A percentile compares a stretch with the other conserved stretches of the same genome.
These are phyloP conservation scores for Stachybotrys chlorohalonatus DNA, from an alignment of 2,329 filamentous ascomycete species.

Conservation along the genomic window DNA sequence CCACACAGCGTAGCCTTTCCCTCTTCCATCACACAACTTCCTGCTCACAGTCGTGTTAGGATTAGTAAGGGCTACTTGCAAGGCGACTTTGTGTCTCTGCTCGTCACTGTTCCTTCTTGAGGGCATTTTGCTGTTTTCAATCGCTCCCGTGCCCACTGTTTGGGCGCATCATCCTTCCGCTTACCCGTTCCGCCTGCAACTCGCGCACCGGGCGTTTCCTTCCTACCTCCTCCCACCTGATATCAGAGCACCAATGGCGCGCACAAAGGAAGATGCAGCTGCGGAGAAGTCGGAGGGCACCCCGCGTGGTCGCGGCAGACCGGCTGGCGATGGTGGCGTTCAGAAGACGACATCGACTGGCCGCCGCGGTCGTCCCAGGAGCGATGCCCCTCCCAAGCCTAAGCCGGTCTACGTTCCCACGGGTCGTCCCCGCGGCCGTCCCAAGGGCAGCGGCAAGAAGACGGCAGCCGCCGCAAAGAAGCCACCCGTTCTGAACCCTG, in stretches of 20 bases:
- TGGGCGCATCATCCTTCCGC: background rate
- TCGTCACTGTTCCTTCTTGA: background rate
- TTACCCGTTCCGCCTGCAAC: too few species aligned
- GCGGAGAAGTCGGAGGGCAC: constrained; percentile 7
- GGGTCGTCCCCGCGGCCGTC: constrained; percentile 39
- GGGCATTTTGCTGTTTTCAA: too few species aligned
- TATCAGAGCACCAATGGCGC: constrained; percentile 14
- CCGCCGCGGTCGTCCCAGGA: constrained; percentile 33
- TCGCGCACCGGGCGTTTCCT: too few species aligned
- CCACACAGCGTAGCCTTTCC: background rate
- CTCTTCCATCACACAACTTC: background rate
- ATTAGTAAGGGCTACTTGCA: too few species aligned
- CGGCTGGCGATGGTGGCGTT: constrained; percentile 25
- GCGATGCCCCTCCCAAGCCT: constrained; percentile 16
- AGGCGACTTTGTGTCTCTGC: background rate
- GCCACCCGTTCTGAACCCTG: constrained; percentile 2
- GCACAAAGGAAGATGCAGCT: constrained; percentile 20
- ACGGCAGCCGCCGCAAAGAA: constrained; percentile 8
- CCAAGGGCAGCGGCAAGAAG: constrained; percentile 30
- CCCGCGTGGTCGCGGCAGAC: constrained; percentile 24
- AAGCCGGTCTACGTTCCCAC: constrained; percentile 23
- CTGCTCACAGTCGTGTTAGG: too few species aligned
- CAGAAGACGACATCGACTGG: constrained; percentile 29
- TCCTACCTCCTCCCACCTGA: too few species aligned
- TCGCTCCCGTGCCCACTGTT: too few species aligned